Evolutionary conservation across 768 basidiomycete genomes (phyloP), one percentile per base, ranked within the genome.

Genomic region (Pluteus cervinus): DNA sequence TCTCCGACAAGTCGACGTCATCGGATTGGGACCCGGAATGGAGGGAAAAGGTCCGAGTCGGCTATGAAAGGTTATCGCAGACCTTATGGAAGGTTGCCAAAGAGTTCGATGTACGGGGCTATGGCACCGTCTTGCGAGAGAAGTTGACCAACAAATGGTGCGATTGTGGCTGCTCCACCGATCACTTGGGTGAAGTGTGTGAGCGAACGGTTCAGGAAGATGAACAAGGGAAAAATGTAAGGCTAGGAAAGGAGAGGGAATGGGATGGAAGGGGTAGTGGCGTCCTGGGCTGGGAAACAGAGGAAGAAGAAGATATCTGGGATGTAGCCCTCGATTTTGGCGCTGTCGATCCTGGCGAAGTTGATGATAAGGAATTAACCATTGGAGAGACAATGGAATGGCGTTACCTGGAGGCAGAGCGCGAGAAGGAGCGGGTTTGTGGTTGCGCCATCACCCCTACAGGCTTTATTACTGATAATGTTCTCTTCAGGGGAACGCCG

Each of bases 231-330:
- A 71, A 63, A 26, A 68, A 76, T 1, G 66, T 73, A 0, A 53
- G 79, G 24, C 57, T 69, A 0, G 83, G 83, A 5, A 86, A 86
- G 50, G 75, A 79, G 49, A 60, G 78, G 32, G 83, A 85, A 49
- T 86, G 84, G 83, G 83, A 86, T 45, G 82, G 81, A 4, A 64
- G 83, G 44, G 83, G 83, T 47, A 78, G 73, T 37, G 82, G 83
- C 3, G 66, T 86, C 3, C 71, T 64, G 48, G 81, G 81, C 1
- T 86, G 84, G 83, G 81, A 77, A 48, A 81, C 80, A 8, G 72
- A 74, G 41, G 79, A 82, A 31, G 83, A 86, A 45, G 83, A 86
- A 43, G 83, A 86, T 45, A 69, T 82, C 6, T 86, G 83, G 84
- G 81, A 81, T 41, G 57, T 79, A 21, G 77, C 79, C 36, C 59